Evolutionary conservation across 2,329 filamentous ascomycete genomes (phyloP).

Genomic region (Didymella exigua): DNA sequence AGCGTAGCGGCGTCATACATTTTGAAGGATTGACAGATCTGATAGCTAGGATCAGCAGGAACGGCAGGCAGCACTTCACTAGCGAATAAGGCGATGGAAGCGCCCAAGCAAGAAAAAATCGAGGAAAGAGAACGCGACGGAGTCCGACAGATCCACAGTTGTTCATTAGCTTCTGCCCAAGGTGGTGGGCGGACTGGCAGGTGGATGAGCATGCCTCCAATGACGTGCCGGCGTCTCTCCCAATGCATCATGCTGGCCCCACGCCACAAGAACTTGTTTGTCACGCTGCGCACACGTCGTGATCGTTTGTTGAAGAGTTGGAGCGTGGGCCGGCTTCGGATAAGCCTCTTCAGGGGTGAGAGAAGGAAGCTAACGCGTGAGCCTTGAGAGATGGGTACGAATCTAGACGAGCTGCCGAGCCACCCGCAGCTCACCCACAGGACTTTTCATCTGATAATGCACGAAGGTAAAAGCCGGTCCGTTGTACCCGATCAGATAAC

Average conservation of each 20-base stretch:
- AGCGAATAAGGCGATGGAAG: conserved; percentile 4
- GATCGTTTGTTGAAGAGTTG: background rate
- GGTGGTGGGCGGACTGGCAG: conserved; percentile 20
- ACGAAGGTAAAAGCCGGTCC: conserved; percentile 5
- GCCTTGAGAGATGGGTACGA: background rate
- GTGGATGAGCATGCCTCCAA: conserved; percentile 18
- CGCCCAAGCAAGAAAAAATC: conserved; percentile 4
- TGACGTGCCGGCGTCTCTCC: conserved; percentile 11
- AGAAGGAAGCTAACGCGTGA: background rate
- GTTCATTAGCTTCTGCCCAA: conserved; percentile 17
- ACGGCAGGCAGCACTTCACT: conserved; percentile 8
- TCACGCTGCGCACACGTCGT: conserved; percentile 7
- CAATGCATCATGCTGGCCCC: conserved; percentile 10
- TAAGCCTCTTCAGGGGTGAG: conserved; percentile 1
- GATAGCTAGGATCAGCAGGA: conserved; percentile 13
- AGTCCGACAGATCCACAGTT: conserved; percentile 21
- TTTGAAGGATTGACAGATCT: conserved; percentile 15
- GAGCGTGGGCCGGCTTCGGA: conserved; percentile 9
- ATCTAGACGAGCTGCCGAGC: conserved; percentile 6
- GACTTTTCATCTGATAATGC: conserved; percentile 16
- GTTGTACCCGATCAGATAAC: conserved; percentile 16
- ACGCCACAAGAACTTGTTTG: conserved; percentile 8
- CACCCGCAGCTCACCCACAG: conserved; percentile 4
- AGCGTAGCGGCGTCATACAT: conserved; percentile 29
- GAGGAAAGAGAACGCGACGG: conserved; percentile 11